A percentile compares a stretch with the other conserved stretches of the same genome.
phyloP scores from a whole-genome alignment of 306 rosid genomes.

The Datisca glomerata region DNA sequence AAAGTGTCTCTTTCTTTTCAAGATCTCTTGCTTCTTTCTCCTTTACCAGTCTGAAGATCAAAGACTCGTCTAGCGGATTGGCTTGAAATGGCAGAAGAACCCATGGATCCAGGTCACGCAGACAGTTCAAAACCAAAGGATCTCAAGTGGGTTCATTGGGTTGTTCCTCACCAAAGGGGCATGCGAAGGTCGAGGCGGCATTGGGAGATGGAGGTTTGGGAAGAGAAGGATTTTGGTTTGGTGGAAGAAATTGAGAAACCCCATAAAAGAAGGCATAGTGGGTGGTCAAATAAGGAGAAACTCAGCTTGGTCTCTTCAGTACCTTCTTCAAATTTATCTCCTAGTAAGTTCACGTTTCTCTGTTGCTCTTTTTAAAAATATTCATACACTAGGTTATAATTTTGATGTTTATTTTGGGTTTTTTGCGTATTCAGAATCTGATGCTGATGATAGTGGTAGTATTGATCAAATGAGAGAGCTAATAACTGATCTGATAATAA shows the following conservation, averaged over 20 bases:
- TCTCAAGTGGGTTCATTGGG: conserved; percentile 29
- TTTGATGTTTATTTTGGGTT: not conserved
- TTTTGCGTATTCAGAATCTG: conserved; percentile 24
- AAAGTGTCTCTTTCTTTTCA: conserved; percentile 30
- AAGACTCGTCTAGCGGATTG: conserved; percentile 50
- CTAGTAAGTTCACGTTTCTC: conserved; percentile 24
- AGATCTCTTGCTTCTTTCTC: conserved; percentile 51
- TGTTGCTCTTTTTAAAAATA: not conserved
- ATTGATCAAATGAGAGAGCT: conserved; percentile 44
- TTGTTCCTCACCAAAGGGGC: conserved; percentile 61
- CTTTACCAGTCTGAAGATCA: conserved; percentile 44
- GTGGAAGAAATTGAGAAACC: conserved; percentile 50
- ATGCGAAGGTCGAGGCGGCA: conserved; percentile 43
- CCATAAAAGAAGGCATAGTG: conserved; percentile 28
- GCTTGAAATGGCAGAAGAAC: conserved; percentile 39
- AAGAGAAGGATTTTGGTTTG: conserved; percentile 42
- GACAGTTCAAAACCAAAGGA: conserved; percentile 34
- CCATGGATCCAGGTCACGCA: conserved; percentile 23
- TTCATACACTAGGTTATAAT: not conserved
- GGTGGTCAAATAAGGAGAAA: conserved; percentile 57
- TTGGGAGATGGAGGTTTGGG: conserved; percentile 44
- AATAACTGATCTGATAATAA: conserved; percentile 47
- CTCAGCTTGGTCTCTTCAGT: conserved; percentile 32
- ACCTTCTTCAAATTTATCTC: conserved; percentile 35
- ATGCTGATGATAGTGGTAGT: conserved; percentile 34